Base-by-base conservation (phyloP, 805 yeast species). In the Lipomyces chichibuensis region DNA sequence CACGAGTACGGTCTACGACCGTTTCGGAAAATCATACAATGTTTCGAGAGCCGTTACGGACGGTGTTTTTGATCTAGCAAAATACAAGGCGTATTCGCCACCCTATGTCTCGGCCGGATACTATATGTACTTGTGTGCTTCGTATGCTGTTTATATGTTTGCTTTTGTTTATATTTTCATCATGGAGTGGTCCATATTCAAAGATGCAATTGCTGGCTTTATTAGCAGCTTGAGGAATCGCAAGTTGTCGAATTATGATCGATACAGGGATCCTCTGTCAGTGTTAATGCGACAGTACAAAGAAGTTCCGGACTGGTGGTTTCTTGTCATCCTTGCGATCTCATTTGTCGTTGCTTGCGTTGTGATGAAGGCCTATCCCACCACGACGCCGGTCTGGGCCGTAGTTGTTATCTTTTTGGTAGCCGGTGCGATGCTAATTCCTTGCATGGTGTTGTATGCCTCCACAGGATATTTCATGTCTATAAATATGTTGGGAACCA, bases 241-340 rank as follows among this genome's bases (percentile, higher is more conserved):
- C 17, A 66, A 51, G 9, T 8, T 14, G 25, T 58, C 65, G 14
- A 43, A 54, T 27, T 67, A 32, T 49, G 64, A 32, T 20, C 35
- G 39, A 20, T 62, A 59, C 62, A 53, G 56, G 9, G 70, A 67
- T 53, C 63, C 69, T 2, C 17, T 87, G 64, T 80, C 90, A 11
- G 83, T 87, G 66, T 81, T 85, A 72, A 85, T 85, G 86, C 74
- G 72, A 54, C 78, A 77, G 64, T 88, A 88, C 76, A 82, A 82
- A 49, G 92, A 88, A 70, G 91, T 87, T 25, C 95, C 96, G 1
- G 89, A 87, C 71, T 86, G 88, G 87, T 88, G 92, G 91, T 88
- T 84, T 56, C 63, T 85, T 17, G 69, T 79, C 9, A 79, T 87
- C 32, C 78, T 86, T 5, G 68, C 80, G 1, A 76, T 84, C 59